Base-by-base conservation (phyloP, 768 basidiomycete species). In the Amanita pseudoporphyria region DNA sequence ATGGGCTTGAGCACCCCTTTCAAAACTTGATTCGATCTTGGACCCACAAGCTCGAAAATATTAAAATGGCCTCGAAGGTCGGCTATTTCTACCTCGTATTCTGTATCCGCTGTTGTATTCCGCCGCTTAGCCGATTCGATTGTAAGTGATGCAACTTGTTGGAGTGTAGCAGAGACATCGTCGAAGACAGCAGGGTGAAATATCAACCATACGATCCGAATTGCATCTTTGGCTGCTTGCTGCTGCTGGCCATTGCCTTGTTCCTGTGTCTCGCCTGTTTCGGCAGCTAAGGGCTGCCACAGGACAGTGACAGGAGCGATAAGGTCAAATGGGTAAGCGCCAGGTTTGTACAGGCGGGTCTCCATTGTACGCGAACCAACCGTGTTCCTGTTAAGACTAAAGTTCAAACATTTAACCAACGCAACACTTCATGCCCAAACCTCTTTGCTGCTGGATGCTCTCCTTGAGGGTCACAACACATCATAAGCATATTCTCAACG, bases 41-140 rank as follows among this genome's bases (percentile, higher is more conserved):
- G 89, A 2, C 95, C 95, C 71, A 87, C 85, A 30, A 97, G 77
- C 62, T 98, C 94, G 57, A 95, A 95, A 5, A 81, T 72, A 53
- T 87, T 87, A 37, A 91, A 57, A 43, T 81, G 76, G 1, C 78
- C 79, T 49, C 84, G 69, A 42, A 93, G 62, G 60, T 94, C 87
- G 6, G 74, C 71, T 13, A 94, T 71, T 55, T 88, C 81, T 9
- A 92, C 64, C 18, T 72, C 68, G 33, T 19, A 67, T 53, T 36
- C 63, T 62, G 33, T 57, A 49, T 38, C 53, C 54, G 28, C 53
- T 58, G 45, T 26, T 21, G 52, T 52, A 47, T 56, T 58, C 33
- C 19, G 47, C 43, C 53, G 57, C 47, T 58, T 65, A 21, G 61
- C 60, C 14, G 60, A 60, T 24, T 76, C 71, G 9, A 86, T 61